phyloP scores from a whole-genome alignment of 805 yeast species.

The Wickerhamiella dianesei region DNA sequence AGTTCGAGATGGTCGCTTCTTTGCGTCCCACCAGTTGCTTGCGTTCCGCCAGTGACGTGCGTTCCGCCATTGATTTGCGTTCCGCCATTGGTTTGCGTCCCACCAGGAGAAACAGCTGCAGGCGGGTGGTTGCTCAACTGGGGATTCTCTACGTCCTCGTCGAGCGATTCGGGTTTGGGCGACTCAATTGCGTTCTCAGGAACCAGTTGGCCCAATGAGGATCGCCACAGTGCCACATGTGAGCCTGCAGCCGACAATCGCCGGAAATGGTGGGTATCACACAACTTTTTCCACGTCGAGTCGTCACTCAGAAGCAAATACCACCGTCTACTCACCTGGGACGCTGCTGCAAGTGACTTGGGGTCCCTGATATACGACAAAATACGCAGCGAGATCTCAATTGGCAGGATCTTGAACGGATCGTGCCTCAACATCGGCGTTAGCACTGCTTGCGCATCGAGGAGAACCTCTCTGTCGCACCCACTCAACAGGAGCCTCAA shows the following conservation, averaged over 20 bases:
- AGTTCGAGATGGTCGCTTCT: not conserved
- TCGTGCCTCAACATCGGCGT: constrained; percentile 29
- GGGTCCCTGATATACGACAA: constrained; percentile 73
- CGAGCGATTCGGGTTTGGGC: not conserved
- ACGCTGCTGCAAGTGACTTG: constrained; percentile 77
- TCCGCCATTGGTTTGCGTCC: too few relatives aligned
- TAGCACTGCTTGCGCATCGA: constrained; percentile 20
- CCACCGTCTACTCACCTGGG: constrained; percentile 85
- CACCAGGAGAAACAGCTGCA: too few relatives aligned
- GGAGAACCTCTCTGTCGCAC: constrained; percentile 21
- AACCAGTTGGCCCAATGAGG: not conserved
- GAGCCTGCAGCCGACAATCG: constrained; percentile 26
- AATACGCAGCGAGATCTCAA: constrained; percentile 69
- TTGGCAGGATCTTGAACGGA: constrained; percentile 45
- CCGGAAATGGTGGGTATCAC: constrained; percentile 27
- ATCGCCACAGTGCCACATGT: constrained; percentile 17
- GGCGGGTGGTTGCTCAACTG: too few relatives aligned
- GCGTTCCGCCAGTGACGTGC: not conserved
- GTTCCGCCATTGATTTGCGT: not conserved
- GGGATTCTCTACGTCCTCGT: too few relatives aligned
- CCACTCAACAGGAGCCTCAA: constrained; percentile 17
- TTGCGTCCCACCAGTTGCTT: not conserved
- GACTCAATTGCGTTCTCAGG: constrained; percentile 1
- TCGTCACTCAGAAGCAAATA: constrained; percentile 29
- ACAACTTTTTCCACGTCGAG: constrained; percentile 30